Percentiles rank a stretch among this genome's conserved stretches.
Conservation (phyloP, 805 yeast species). For the Cyberlindnera galapagoensis region DNA sequence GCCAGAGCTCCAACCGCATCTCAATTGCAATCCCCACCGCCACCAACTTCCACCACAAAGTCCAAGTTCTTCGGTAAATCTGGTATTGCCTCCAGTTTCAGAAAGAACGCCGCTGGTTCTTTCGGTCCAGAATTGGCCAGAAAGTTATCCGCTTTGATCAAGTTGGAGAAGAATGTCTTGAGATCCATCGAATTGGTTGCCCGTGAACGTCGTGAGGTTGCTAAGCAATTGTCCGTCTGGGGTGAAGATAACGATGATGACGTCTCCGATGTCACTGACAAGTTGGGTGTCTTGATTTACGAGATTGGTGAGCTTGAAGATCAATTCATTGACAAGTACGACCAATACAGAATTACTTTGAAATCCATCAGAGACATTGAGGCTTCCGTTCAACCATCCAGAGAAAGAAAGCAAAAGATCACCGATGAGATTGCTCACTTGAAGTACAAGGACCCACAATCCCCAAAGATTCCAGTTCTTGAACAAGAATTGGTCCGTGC, state of each 20-base stretch:
- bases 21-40: conserved; percentile 73
- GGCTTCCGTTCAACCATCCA: conserved; percentile 95
- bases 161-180: conserved; percentile 94
- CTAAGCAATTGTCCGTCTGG: conserved; percentile 95
- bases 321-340: conserved; percentile 96
- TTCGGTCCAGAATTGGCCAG: conserved; percentile 93
- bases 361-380: conserved; percentile 95
- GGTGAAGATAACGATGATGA: conserved; percentile 98
- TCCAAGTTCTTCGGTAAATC: conserved; percentile 73
- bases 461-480: conserved; percentile 89
- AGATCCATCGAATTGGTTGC: conserved; percentile 90
- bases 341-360: conserved; percentile 93
- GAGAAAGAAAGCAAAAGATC: conserved; percentile 96
- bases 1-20: conserved; percentile 79
- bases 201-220: conserved; percentile 91
- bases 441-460: conserved; percentile 97
- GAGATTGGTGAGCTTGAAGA: conserved; percentile 98
- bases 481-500: conserved; percentile 99
- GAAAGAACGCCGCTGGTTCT: conserved; percentile 83
- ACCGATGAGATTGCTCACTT: conserved; percentile 96
- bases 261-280: conserved; percentile 94
- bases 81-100: conserved; percentile 60
- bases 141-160: conserved; percentile 84
- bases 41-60: conserved; percentile 70
- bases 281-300: conserved; percentile 90